phyloP scores from a whole-genome alignment of 306 rosid genomes.

The Rosa multiflora region DNA sequence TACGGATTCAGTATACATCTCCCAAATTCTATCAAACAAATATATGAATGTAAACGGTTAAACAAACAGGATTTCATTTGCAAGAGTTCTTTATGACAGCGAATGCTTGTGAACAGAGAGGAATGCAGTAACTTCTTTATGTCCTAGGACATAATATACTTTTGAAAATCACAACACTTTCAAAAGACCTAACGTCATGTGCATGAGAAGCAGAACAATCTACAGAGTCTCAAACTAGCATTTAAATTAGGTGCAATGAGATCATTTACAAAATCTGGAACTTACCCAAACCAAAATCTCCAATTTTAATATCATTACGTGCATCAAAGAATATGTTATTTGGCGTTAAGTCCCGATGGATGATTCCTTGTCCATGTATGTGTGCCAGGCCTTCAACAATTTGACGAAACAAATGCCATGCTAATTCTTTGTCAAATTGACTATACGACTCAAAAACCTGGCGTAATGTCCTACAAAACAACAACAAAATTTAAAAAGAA shows the following conservation, averaged over 20 bases:
- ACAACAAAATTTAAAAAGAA: not conserved
- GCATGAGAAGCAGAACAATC: not conserved
- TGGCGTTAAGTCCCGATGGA: conserved; percentile 95
- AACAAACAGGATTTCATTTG: not conserved
- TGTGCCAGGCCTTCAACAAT: conserved; percentile 97
- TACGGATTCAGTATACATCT: not conserved
- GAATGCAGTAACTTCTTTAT: too few species aligned
- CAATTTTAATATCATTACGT: conserved; percentile 90
- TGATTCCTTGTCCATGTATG: conserved; percentile 97
- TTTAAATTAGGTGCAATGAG: conserved; percentile 1
- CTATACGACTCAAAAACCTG: conserved; percentile 72
- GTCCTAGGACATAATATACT: not conserved
- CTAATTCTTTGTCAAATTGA: conserved; percentile 73
- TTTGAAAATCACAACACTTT: not conserved
- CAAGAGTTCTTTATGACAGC: not conserved
- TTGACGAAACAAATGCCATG: conserved; percentile 93
- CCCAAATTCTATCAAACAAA: not conserved
- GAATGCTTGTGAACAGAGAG: not conserved
- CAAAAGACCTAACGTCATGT: not conserved
- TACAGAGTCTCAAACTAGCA: not conserved
- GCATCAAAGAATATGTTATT: conserved; percentile 97
- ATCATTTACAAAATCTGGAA: conserved; percentile 25
- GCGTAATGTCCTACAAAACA: conserved; percentile 72
- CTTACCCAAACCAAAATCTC: conserved; percentile 98
- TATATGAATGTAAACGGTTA: not conserved